Evolutionary conservation across 805 yeast species (phyloP).

Genomic region (Saturnispora zaruensis): DNA sequence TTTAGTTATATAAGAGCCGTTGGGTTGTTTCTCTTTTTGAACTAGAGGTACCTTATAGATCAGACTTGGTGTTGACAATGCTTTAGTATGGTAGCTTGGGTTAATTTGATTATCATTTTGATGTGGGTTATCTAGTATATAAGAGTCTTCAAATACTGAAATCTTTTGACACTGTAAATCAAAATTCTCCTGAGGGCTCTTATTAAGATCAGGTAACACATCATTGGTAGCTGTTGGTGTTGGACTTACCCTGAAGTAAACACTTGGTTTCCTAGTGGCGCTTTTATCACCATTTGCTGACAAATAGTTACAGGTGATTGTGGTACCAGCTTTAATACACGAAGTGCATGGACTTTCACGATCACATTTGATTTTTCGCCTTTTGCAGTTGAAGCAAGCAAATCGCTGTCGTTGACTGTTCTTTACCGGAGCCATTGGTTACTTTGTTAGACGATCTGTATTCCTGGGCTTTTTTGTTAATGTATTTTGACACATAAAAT

Average conservation of each 20-base stretch:
- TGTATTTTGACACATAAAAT: background rate
- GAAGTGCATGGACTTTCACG: background rate
- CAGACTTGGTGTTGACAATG: background rate
- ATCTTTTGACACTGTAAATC: background rate
- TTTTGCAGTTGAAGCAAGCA: background rate
- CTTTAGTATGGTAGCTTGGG: background rate
- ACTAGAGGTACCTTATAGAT: conserved; percentile 1
- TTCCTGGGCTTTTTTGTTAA: background rate
- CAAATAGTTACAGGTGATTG: background rate
- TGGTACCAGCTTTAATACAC: background rate
- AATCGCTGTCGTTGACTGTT: background rate
- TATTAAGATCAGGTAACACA: no score
- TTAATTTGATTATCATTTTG: background rate
- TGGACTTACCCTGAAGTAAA: background rate
- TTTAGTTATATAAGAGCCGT: background rate
- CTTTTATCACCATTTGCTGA: background rate
- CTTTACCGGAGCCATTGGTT: background rate
- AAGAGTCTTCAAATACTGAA: no score
- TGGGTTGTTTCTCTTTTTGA: background rate
- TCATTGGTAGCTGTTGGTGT: background rate
- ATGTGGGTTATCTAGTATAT: background rate
- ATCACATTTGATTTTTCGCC: conserved; percentile 5
- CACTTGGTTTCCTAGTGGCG: background rate
- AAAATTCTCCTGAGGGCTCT: background rate
- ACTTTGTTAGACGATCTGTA: background rate